These are phyloP conservation scores for Thermothielavioides terrestris DNA, from an alignment of 495 filamentous ascomycete species.

Conservation along the genomic window DNA sequence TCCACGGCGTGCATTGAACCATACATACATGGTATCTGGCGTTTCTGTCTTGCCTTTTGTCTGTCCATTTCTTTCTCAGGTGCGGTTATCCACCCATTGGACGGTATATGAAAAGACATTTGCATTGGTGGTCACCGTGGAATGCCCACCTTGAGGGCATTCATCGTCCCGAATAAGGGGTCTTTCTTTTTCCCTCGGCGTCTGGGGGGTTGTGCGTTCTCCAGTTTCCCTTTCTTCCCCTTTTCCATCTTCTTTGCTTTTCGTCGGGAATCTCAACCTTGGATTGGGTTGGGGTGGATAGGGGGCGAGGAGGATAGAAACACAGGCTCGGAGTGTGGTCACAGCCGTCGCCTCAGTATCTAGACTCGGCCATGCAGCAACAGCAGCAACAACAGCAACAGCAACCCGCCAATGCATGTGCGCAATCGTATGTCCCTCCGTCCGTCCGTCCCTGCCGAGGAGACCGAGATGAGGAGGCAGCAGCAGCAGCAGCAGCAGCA, in stretches of 20 bases:
- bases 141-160: constrained; percentile 2
- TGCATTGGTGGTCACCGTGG: constrained; percentile 23
- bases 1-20: constrained; percentile 6
- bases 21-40: constrained; percentile 13
- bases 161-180: constrained; percentile 2
- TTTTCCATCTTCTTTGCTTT: too few species aligned
- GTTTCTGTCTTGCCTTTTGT: constrained; percentile 16
- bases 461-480: too few species aligned
- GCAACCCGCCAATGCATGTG: too few species aligned
- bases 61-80: constrained; percentile 4
- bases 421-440: too few species aligned
- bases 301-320: too few species aligned
- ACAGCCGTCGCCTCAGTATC: constrained; percentile 1
- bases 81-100: not conserved
- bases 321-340: not conserved
- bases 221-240: not conserved
- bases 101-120: constrained; percentile 20
- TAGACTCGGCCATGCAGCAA: constrained; percentile 1
- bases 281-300: too few species aligned
- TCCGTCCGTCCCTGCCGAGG: too few species aligned
- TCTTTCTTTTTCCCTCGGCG: constrained; percentile 9
- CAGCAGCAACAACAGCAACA: not conserved
- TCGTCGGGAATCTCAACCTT: not conserved
- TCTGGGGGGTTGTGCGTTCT: constrained; percentile 2
- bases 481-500: too few species aligned